phyloP scores from a whole-genome alignment of 2,329 filamentous ascomycete genomes.

The Aspergillus sp. region DNA sequence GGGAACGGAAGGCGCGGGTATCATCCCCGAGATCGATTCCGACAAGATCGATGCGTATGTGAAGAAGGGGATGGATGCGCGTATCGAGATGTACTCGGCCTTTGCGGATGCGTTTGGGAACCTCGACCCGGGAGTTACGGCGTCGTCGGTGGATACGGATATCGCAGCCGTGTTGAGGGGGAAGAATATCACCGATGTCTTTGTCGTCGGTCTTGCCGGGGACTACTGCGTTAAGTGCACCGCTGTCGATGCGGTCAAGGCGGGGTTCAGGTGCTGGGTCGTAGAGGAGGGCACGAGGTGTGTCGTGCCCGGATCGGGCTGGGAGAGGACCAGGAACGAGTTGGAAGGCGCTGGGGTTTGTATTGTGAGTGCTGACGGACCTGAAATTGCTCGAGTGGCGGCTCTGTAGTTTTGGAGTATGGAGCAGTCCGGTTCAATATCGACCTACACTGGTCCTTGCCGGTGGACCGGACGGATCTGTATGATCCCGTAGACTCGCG shows the following conservation, averaged over 20 bases:
- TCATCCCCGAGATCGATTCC: constrained; percentile 62
- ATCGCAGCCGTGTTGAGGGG: constrained; percentile 51
- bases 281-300: constrained; percentile 69
- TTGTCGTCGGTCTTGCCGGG: constrained; percentile 72
- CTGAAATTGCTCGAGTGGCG: constrained; percentile 45
- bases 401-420: too few relatives aligned
- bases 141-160: constrained; percentile 42
- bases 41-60: constrained; percentile 55
- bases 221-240: constrained; percentile 85
- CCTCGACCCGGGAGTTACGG: constrained; percentile 22
- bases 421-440: too few relatives aligned
- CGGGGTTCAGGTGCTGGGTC: constrained; percentile 69
- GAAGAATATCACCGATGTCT: constrained; percentile 63
- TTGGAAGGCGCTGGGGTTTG: constrained; percentile 52
- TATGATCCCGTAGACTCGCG: too few relatives aligned
- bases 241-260: constrained; percentile 63
- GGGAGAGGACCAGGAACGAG: constrained; percentile 47
- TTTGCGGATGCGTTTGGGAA: constrained; percentile 71
- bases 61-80: constrained; percentile 64
- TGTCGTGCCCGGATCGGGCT: constrained; percentile 52
- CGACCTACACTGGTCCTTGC: too few relatives aligned
- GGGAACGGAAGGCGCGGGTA: constrained; percentile 58
- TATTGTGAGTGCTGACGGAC: constrained; percentile 50
- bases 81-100: constrained; percentile 87
- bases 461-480: too few relatives aligned